Percentiles rank a stretch among this genome's conserved stretches.
Evolutionary conservation across 805 yeast genomes (phyloP).

Genomic region (Saccharomycodes ludwigii): DNA sequence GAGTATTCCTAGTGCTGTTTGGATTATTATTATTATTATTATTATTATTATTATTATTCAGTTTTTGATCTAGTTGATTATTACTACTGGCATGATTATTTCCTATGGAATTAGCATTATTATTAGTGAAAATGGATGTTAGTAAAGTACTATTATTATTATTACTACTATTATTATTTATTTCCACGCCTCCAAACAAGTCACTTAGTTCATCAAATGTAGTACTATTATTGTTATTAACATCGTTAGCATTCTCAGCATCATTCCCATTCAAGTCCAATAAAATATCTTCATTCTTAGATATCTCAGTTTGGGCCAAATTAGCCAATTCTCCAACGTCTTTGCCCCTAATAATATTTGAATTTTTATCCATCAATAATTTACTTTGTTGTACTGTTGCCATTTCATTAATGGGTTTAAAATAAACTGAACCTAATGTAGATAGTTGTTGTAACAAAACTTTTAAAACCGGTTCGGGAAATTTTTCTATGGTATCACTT

Average conservation of each 20-base stretch:
- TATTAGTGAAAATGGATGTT: too few relatives aligned
- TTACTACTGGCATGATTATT: too few relatives aligned
- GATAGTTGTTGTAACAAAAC: slow-evolving; percentile 66
- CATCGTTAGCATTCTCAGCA: slow-evolving; percentile 11
- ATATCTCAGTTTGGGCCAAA: slow-evolving; percentile 66
- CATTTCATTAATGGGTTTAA: slow-evolving; percentile 60
- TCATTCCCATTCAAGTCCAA: slow-evolving; percentile 77
- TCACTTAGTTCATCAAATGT: slow-evolving; percentile 68
- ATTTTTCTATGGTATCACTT: slow-evolving; percentile 52
- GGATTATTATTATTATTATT: background rate
- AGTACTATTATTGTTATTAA: slow-evolving; percentile 26
- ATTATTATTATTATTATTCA: too few relatives aligned
- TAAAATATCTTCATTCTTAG: slow-evolving; percentile 63
- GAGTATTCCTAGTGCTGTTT: slow-evolving; percentile 11
- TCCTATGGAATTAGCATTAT: too few relatives aligned
- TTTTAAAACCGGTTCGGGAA: slow-evolving; percentile 56
- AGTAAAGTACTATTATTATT: too few relatives aligned
- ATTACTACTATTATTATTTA: too few relatives aligned
- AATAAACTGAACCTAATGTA: slow-evolving; percentile 80
- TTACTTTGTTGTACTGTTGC: slow-evolving; percentile 24
- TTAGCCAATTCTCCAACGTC: slow-evolving; percentile 69
- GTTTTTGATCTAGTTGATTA: too few relatives aligned
- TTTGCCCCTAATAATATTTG: slow-evolving; percentile 29
- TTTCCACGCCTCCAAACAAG: slow-evolving; percentile 42
- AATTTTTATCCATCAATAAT: slow-evolving; percentile 16